Evolutionary conservation across 352 stramenopile species (phyloP), one percentile per base, ranked within the genome.

Genomic region (Phytopythium boreale): DNA sequence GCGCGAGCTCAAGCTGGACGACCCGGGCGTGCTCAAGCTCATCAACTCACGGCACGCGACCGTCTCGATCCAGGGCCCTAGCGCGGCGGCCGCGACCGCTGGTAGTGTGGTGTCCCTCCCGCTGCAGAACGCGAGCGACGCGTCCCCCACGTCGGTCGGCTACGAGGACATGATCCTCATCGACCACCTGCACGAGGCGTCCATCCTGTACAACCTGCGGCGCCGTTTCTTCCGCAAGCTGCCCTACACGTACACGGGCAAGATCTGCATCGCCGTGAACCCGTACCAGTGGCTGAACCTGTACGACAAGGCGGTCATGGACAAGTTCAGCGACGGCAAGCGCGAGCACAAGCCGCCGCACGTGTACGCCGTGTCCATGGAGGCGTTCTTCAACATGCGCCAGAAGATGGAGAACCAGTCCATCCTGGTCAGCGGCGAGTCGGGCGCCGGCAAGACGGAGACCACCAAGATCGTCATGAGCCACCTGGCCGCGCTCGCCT

Each of bases 391-490:
- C 61, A 87, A 92, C 64, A 93, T 96, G 87, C 71, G 80, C 34
- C 68, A 77, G 36, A 72, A 81, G 24, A 69, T 77, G 49, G 76
- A 88, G 47, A 96, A 98, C 75, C 96, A 99, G 74, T 98, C 89
- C 43, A 98, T 99, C 71, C 74, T 99, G 15, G 93, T 99, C 4
- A 96, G 78, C 52, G 96, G 96, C 37, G 96, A 99, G 70, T 97
- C 87, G 15, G 96, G 96, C 50, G 95, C 96, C 34, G 96, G 96
- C 56, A 99, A 99, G 74, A 99, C 96, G 0, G 95, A 98, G 76
- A 98, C 96, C 14, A 98, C 96, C 20, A 99, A 98, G 76, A 97
- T 98, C 66, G 88, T 98, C 56, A 97, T 98, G 87, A 93, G 86
- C 55, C 95, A 98, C 68, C 75, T 99, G 46, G 91, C 92, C 0